Conservation (phyloP, 1,139 yeast species). For the Diutina scorzettiae region DNA sequence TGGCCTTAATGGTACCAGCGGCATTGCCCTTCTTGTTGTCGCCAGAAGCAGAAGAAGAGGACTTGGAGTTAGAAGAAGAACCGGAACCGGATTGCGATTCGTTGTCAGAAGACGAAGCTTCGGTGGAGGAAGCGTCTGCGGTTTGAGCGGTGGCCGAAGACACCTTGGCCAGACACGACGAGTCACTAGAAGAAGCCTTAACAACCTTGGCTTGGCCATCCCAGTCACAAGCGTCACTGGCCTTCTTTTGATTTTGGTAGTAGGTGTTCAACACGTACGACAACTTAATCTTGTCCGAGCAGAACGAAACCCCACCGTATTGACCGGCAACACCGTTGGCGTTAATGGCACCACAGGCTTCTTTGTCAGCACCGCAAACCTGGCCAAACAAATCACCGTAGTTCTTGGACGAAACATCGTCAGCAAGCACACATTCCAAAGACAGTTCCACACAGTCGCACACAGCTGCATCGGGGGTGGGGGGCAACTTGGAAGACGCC, state of each 20-base stretch:
- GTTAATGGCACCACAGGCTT: slow-evolving; percentile 38
- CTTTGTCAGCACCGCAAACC: slow-evolving; percentile 34
- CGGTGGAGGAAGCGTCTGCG: slow-evolving; percentile 5
- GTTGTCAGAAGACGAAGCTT: slow-evolving; percentile 19
- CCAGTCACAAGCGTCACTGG: slow-evolving; percentile 50
- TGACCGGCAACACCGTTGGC: slow-evolving; percentile 44
- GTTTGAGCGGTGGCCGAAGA: slow-evolving; percentile 12
- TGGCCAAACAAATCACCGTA: slow-evolving; percentile 38
- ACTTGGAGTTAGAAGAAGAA: slow-evolving; percentile 9
- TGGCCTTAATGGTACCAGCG: slow-evolving; percentile 14
- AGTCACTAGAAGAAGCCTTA: slow-evolving; percentile 18
- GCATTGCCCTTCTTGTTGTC: slow-evolving; percentile 15
- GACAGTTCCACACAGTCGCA: slow-evolving; percentile 46
- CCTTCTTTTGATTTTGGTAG: slow-evolving; percentile 34
- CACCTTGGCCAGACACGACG: slow-evolving; percentile 7
- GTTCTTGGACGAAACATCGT: slow-evolving; percentile 26
- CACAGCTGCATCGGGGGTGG: slow-evolving; percentile 50
- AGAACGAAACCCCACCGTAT: slow-evolving; percentile 53
- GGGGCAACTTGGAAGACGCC: slow-evolving; percentile 47
- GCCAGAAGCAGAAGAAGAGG: slow-evolving; percentile 12
- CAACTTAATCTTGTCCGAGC: slow-evolving; percentile 48
- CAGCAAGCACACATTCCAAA: slow-evolving; percentile 38
- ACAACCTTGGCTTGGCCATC: slow-evolving; percentile 46
- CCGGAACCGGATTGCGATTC: slow-evolving; percentile 17
- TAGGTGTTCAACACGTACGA: slow-evolving; percentile 51